Evolutionary conservation across 176 grass and related monocot species (phyloP).

Genomic region (Aechmea fasciata): DNA sequence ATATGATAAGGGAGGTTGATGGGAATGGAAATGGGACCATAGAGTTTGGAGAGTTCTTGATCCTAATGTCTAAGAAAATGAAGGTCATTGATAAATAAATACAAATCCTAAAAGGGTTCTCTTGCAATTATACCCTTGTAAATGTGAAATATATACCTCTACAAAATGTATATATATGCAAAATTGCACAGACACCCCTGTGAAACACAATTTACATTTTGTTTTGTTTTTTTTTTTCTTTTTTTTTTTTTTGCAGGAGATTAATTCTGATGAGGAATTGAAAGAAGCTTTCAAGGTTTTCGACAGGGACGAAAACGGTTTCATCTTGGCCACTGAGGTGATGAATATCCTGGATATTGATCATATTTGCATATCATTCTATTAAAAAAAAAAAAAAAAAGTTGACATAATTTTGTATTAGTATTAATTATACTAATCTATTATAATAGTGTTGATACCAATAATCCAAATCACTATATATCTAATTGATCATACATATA

Average conservation of each 20-base stretch:
- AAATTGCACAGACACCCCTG: background rate
- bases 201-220: background rate
- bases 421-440: background rate
- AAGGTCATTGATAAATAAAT: background rate
- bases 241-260: background rate
- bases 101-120: too few species aligned
- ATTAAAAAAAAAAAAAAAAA: background rate
- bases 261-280: conserved; percentile 10
- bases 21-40: conserved; percentile 20
- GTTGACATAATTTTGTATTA: background rate
- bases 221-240: background rate
- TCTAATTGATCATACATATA: background rate
- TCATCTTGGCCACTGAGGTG: conserved; percentile 18
- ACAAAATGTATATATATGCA: background rate
- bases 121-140: background rate
- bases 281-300: conserved; percentile 22
- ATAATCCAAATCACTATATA: too few species aligned
- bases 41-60: conserved; percentile 15
- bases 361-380: background rate
- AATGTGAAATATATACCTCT: background rate
- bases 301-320: conserved; percentile 14
- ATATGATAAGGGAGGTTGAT: conserved; percentile 42
- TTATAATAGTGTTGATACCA: background rate
- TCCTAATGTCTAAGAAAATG: background rate
- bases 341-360: background rate